Evolutionary conservation across 2,329 filamentous ascomycete genomes (phyloP).

Genomic region (Chalara sp.): DNA sequence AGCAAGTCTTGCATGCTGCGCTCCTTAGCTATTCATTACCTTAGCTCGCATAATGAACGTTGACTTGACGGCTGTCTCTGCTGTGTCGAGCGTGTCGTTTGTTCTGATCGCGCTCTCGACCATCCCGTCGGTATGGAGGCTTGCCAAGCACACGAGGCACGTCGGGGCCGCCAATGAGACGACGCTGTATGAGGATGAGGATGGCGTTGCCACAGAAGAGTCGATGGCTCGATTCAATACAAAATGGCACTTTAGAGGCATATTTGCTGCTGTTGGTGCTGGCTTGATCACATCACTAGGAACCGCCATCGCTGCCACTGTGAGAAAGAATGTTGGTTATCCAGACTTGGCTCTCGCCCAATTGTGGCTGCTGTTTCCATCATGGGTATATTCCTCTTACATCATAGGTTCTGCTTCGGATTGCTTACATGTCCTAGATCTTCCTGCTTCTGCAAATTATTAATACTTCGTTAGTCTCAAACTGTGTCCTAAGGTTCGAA

Average conservation of each 20-base stretch:
- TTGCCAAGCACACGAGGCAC: constrained; percentile 12
- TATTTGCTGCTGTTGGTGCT: constrained; percentile 42
- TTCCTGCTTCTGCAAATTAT: constrained; percentile 34
- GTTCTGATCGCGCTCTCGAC: constrained; percentile 13
- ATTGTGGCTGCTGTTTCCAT: constrained; percentile 50
- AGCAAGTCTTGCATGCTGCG: no score
- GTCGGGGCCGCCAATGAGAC: constrained; percentile 8
- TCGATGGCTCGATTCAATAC: constrained; percentile 55
- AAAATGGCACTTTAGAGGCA: constrained; percentile 43
- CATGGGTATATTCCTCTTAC: constrained; percentile 48
- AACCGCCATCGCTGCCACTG: constrained; percentile 43
- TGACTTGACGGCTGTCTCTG: neutral
- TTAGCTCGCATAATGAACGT: neutral
- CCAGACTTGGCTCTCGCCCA: constrained; percentile 34
- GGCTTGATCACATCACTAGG: constrained; percentile 50
- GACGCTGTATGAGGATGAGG: constrained; percentile 54
- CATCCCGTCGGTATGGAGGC: constrained; percentile 14
- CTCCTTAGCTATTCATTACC: no score
- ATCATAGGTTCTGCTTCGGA: constrained; percentile 12
- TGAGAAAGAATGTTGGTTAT: constrained; percentile 25
- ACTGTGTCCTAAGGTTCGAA: constrained; percentile 12
- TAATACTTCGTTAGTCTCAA: constrained; percentile 9
- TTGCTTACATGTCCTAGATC: constrained; percentile 29
- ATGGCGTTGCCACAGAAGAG: constrained; percentile 60
- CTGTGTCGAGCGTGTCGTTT: constrained; percentile 4